Evolutionary conservation across 441 rosid genomes (phyloP).

Genomic region (Raphanus hybrid): DNA sequence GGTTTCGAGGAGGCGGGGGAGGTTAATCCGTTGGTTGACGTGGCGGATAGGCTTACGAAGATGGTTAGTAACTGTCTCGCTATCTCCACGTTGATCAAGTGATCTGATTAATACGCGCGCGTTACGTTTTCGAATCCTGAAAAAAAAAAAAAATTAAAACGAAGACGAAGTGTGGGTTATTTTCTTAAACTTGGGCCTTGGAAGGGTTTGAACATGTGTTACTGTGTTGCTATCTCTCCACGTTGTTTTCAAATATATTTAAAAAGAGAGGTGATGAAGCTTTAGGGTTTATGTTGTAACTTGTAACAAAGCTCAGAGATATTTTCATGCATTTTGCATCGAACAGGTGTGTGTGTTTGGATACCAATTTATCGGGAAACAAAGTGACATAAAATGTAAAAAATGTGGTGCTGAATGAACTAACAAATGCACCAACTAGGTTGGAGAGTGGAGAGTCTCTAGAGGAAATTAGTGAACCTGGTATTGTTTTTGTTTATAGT

Average conservation of each 20-base stretch:
- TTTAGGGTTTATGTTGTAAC: background rate
- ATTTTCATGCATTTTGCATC: constrained; percentile 15
- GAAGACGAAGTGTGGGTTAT: background rate
- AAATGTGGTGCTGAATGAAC: background rate
- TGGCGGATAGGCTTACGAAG: constrained; percentile 41
- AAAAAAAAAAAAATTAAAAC: background rate
- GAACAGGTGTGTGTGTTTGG: constrained; percentile 3
- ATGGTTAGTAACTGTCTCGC: constrained; percentile 63
- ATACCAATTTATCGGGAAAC: constrained; percentile 11
- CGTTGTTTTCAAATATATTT: constrained; percentile 21
- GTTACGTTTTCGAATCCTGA: background rate
- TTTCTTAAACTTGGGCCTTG: background rate
- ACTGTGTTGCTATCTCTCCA: background rate
- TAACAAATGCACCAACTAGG: too few species aligned
- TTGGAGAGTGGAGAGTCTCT: too few species aligned
- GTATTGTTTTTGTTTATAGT: too few species aligned
- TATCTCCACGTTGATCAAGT: constrained; percentile 51
- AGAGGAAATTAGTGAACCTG: too few species aligned
- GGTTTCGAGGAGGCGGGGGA: constrained; percentile 42
- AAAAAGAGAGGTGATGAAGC: constrained; percentile 18
- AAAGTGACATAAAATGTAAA: constrained; percentile 2
- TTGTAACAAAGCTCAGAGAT: constrained; percentile 12
- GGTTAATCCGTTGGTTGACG: constrained; percentile 40
- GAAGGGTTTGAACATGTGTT: constrained; percentile 18
- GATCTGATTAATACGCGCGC: background rate